A percentile compares a stretch with the other conserved stretches of the same genome.
phyloP scores from a whole-genome alignment of 2,329 filamentous ascomycete genomes.

The Dryadomyces quercivorus region DNA sequence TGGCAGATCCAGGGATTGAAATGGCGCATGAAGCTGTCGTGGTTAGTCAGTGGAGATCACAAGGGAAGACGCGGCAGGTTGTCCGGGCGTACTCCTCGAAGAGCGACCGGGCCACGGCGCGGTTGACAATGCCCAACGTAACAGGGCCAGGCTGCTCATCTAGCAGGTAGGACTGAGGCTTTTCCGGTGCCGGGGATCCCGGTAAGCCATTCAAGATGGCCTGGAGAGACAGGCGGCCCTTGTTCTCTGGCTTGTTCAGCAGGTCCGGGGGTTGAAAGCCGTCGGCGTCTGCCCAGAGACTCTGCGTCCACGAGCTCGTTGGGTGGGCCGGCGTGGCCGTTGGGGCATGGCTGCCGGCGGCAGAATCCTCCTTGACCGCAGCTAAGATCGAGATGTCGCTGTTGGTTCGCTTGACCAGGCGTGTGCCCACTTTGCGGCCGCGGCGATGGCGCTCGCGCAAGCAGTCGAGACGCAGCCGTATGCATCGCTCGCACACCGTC shows the following conservation, averaged over 20 bases:
- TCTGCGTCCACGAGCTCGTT: not conserved
- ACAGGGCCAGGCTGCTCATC: not conserved
- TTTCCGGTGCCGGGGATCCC: not conserved
- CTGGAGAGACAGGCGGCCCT: not conserved
- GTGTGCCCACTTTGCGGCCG: not conserved
- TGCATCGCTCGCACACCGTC: not conserved
- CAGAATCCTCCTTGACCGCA: not conserved
- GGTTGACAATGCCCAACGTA: not conserved
- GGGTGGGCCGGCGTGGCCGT: not conserved
- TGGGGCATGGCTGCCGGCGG: not conserved
- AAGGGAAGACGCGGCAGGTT: not conserved
- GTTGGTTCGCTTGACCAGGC: not conserved
- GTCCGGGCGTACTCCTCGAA: not conserved
- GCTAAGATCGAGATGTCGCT: not conserved
- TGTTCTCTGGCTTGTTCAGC: not conserved
- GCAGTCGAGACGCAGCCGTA: not conserved
- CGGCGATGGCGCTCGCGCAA: not conserved
- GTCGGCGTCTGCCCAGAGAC: not conserved
- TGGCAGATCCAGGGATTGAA: conserved; percentile 1
- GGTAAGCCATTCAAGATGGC: not conserved
- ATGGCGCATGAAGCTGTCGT: not conserved
- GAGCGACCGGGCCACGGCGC: not conserved
- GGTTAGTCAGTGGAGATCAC: not conserved
- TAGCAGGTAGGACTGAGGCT: not conserved
- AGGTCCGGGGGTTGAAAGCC: not conserved